Evolutionary conservation across 257 asterid species (phyloP).

Genomic region (Solanum habrochaites): DNA sequence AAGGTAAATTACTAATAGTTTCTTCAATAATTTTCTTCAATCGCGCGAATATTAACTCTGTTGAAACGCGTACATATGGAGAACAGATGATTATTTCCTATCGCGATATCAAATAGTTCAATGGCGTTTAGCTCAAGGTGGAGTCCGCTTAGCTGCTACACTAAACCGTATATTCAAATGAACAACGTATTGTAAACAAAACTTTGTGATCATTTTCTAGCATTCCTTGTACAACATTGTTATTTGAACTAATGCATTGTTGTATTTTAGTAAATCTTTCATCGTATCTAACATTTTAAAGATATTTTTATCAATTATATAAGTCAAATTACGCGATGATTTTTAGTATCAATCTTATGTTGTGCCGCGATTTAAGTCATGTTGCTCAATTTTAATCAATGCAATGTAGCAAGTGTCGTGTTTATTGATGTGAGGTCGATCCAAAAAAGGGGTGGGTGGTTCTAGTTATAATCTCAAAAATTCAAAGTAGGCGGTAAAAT

Average conservation of each 20-base stretch:
- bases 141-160: conserved; percentile 79
- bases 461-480: neutral
- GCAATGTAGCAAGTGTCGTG: neutral
- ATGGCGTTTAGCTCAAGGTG: conserved; percentile 73
- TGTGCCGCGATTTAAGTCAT: neutral
- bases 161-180: conserved; percentile 73
- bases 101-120: conserved; percentile 52
- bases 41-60: no score
- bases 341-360: neutral
- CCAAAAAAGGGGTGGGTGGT: neutral
- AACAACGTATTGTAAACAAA: neutral
- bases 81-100: conserved; percentile 59
- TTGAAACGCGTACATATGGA: neutral
- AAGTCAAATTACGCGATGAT: neutral
- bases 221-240: neutral
- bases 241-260: neutral
- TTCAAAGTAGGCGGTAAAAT: neutral
- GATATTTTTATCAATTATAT: neutral
- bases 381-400: neutral
- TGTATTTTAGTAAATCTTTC: neutral
- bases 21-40: neutral
- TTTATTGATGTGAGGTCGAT: neutral
- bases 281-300: neutral
- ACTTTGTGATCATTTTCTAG: neutral
- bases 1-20: conserved; percentile 28